These are phyloP conservation scores for Mycena filopes DNA, from an alignment of 768 basidiomycete species.

Conservation along the genomic window DNA sequence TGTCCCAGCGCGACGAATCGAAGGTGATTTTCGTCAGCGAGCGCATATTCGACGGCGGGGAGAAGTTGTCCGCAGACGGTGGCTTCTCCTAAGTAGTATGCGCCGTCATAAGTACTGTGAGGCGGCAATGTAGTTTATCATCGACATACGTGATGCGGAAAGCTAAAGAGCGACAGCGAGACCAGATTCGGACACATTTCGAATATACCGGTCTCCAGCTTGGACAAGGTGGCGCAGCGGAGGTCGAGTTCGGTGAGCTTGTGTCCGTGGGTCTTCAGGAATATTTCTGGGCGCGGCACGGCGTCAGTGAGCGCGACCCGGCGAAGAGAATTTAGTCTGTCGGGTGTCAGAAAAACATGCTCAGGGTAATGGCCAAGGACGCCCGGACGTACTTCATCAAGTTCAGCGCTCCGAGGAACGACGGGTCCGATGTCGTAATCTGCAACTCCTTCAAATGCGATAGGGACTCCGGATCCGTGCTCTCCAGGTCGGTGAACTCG, in stretches of 20 bases:
- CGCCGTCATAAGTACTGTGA: not conserved
- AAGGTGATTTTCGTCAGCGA: constrained; percentile 15
- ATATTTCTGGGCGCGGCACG: not conserved
- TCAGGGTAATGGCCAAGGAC: not conserved
- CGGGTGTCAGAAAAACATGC: no score
- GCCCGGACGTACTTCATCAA: constrained; percentile 8
- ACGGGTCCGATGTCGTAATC: not conserved
- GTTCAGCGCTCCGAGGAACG: constrained; percentile 2
- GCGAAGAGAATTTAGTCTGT: constrained; percentile 10
- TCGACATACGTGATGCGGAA: no score
- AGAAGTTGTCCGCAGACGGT: not conserved
- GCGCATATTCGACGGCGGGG: not conserved
- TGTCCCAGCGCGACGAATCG: not conserved
- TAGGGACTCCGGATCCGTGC: not conserved
- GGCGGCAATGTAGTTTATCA: no score
- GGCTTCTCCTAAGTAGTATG: not conserved
- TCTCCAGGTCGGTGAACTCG: not conserved
- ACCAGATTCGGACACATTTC: constrained; percentile 3
- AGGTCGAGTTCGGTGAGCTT: constrained; percentile 11
- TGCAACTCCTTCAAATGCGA: constrained; percentile 1
- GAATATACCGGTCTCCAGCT: not conserved
- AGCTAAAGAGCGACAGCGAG: no score
- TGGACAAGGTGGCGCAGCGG: not conserved
- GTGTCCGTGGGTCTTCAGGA: constrained; percentile 8
- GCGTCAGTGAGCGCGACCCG: not conserved